Evolutionary conservation across 2,329 filamentous ascomycete genomes (phyloP), one percentile per base, ranked within the genome.

Genomic region (Scedosporium minutisporum): DNA sequence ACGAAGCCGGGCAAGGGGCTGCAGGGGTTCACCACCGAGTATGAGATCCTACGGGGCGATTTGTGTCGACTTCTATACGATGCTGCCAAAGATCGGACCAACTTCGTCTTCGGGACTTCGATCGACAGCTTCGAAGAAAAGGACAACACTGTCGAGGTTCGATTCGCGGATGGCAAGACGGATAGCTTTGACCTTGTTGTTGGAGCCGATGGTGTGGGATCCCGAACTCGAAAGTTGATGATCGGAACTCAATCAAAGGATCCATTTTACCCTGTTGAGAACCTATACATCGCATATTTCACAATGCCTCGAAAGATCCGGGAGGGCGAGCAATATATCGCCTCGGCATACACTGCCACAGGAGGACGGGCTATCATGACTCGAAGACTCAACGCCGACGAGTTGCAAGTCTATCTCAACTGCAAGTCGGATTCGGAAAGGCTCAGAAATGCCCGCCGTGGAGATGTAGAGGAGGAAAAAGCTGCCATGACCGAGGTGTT

Each of bases 41-140:
- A 76, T 44, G 82, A 85, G 69, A 83, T 85, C 58, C 78, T 85
- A 75, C 72, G 82, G 7, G 81, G 79, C 0, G 79, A 83, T 61
- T 65, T 85, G 33, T 78, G 75, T 12, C 68, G 66, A 1, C 66
- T 84, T 1, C 63, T 85, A 0, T 75, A 80, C 29, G 72, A 73
- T 33, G 66, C 70, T 1, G 68, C 67, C 0, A 68, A 67, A 18
- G 66, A 69, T 10, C 65, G 67, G 0, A 64, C 69, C 0, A 67
- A 64, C 46, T 75, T 73, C 33, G 16, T 70, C 0, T 76, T 75
- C 18, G 58, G 58, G 21, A 62, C 51, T 25, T 63, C 65, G 1
- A 66, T 70, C 18, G 68, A 68, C 25, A 63, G 64, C 2, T 63
- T 77, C 6, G 66, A 71, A 6, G 69, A 79, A 58, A 65, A 72